These are phyloP conservation scores for Arabis hirsuta DNA, from an alignment of 345 rosid genomes.

Conservation along the genomic window DNA sequence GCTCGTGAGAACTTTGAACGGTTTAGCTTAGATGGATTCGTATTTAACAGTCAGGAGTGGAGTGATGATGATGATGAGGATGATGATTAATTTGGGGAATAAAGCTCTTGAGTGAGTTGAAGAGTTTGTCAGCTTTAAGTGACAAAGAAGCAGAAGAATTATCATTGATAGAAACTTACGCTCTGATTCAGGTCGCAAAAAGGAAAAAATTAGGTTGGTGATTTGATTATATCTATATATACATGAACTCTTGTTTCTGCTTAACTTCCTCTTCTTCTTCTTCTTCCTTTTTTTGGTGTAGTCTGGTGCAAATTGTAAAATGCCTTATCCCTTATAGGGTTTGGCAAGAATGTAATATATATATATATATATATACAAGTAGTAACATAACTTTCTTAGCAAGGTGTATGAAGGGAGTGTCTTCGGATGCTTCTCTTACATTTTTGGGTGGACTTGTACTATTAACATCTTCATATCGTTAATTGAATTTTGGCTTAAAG, in stretches of 20 bases:
- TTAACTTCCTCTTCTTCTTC: background rate
- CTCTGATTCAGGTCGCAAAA: background rate
- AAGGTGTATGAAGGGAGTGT: slow-evolving; percentile 32
- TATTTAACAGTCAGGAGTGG: slow-evolving; percentile 16
- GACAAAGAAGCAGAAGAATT: slow-evolving; percentile 21
- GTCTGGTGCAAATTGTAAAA: slow-evolving; percentile 16
- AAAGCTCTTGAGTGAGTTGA: slow-evolving; percentile 15
- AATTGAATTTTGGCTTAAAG: background rate
- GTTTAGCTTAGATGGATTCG: slow-evolving; percentile 11
- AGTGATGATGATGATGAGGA: slow-evolving; percentile 17
- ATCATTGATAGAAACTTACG: slow-evolving; percentile 18
- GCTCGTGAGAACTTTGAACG: background rate
- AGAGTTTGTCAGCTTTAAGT: slow-evolving; percentile 19
- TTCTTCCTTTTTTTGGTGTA: background rate
- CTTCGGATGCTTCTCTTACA: slow-evolving; percentile 25
- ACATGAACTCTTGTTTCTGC: background rate
- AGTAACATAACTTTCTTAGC: slow-evolving; percentile 25
- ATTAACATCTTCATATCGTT: slow-evolving; percentile 3
- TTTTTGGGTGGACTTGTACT: slow-evolving; percentile 15
- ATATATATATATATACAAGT: background rate
- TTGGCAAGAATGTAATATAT: slow-evolving; percentile 23
- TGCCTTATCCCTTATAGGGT: background rate
- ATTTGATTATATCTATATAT: slow-evolving; percentile 21
- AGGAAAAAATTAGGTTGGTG: slow-evolving; percentile 22
- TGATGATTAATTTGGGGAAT: slow-evolving; percentile 25